Base-by-base conservation (phyloP, 202 grass and related monocot genomes). In the Miscanthus sacchariflorus region DNA sequence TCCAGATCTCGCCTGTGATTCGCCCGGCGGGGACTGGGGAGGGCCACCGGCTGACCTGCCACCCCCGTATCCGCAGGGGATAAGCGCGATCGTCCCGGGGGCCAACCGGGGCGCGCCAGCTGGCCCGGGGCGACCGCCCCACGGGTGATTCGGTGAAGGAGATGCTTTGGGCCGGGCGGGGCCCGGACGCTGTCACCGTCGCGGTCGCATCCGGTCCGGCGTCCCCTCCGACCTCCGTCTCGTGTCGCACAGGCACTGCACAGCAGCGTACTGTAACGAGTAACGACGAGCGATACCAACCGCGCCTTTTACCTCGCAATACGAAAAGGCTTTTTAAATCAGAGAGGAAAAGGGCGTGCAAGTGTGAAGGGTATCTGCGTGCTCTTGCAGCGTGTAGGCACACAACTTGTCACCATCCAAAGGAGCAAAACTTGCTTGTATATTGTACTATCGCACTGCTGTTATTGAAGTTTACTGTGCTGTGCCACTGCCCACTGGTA, bases 1-100 rank as follows among this genome's bases (percentile, higher is more conserved):
- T 80, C 85, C 19, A 80, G 77, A 87, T 80, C 76, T 80, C 68
- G 52, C 50, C 12, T 13, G 38, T 7, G 67, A 86, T 80, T 64
- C 7, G 84, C 67, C 23, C 1, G 13, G 49, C 2, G 12, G 30
- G 0, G 38, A 39, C 38, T 39, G 1, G 3, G 1, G 35, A 36
- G n/a, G 33, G 5, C 69, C 69, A 5, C 11, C 11, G 1, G 68
- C 50, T 87, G 76, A 87, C 76, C 0, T 72, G 84, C 19, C 84
- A 4, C 27, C 15, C 7, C 38, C 50, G 19, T 59, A 86, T 86
- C 84, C 50, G 12, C 67, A 1, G n/a, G 49, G 42, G 84, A 86
- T 87, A 87, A 72, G 74, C 15, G 68, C 7, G 25, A 63, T 71
- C 4, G 4, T 7, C 9, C 12, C 18, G 2, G 1, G 38, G 3